Conservation (phyloP, 352 stramenopile species). For the Globisporangium polare region DNA sequence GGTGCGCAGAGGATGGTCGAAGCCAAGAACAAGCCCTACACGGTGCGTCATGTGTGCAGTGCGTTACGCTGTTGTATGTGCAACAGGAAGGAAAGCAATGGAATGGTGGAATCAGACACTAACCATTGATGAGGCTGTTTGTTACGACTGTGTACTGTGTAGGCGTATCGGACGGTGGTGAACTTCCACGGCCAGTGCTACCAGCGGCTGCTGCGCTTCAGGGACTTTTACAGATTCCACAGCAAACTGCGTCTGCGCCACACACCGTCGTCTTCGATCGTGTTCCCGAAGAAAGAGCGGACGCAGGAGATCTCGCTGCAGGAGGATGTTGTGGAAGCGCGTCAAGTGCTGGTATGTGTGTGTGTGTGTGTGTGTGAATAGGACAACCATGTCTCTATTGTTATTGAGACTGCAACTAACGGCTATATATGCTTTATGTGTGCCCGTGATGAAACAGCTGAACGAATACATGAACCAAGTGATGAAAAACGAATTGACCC, state of each 20-base stretch:
- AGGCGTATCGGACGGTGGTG: constrained; percentile 69
- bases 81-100: neutral
- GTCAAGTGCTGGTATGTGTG: constrained; percentile 57
- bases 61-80: neutral
- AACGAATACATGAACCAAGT: constrained; percentile 75
- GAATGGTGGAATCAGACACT: neutral
- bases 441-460: constrained; percentile 24
- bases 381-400: too few relatives aligned
- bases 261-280: constrained; percentile 13
- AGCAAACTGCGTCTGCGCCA: constrained; percentile 37
- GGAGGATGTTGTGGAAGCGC: constrained; percentile 54
- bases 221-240: constrained; percentile 54
- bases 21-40: constrained; percentile 42
- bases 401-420: neutral
- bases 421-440: neutral
- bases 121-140: neutral
- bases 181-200: constrained; percentile 64
- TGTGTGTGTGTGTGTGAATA: too few relatives aligned
- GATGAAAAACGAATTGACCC: constrained; percentile 33
- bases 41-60: constrained; percentile 21
- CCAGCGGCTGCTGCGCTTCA: constrained; percentile 64
- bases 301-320: constrained; percentile 46
- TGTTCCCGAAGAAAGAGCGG: constrained; percentile 55
- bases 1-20: constrained; percentile 45
- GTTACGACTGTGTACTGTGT: neutral